Percentiles rank a stretch among this genome's conserved stretches.
These are phyloP conservation scores for Beta macrorhiza DNA, from an alignment of 179 eudicot species.

Conservation along the genomic window DNA sequence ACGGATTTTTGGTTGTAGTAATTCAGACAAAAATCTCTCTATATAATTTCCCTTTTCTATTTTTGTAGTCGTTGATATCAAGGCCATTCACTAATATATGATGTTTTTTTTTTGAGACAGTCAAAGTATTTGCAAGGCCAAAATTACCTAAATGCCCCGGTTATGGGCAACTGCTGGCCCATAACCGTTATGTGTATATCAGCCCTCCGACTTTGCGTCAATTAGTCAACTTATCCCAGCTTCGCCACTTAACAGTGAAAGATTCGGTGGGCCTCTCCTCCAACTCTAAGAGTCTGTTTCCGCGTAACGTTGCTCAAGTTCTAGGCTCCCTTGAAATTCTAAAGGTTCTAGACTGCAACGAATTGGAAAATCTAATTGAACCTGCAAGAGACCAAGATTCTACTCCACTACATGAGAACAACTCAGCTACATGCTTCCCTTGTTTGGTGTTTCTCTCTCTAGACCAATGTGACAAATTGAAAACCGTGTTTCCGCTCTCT, in stretches of 20 bases:
- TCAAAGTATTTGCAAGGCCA: too few relatives aligned
- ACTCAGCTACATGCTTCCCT: background rate
- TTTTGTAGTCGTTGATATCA: too few relatives aligned
- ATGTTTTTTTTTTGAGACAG: too few relatives aligned
- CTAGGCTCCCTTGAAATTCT: background rate
- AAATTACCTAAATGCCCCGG: too few relatives aligned
- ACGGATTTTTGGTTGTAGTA: too few relatives aligned
- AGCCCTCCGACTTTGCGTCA: background rate
- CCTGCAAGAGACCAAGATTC: background rate
- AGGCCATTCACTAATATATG: too few relatives aligned
- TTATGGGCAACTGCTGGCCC: too few relatives aligned
- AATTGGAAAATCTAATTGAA: background rate
- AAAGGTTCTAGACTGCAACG: background rate
- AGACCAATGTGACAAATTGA: background rate
- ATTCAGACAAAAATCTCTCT: too few relatives aligned
- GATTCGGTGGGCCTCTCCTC: background rate
- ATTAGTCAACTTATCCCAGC: background rate
- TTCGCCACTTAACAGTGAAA: background rate
- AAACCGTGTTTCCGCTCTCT: background rate
- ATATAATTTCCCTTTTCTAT: too few relatives aligned
- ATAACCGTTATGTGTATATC: too few relatives aligned
- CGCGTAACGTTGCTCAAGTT: background rate
- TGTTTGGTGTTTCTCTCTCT: background rate
- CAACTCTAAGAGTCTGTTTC: background rate
- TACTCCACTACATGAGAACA: background rate